A percentile compares a stretch with the other conserved stretches of the same genome.
Conservation (phyloP, 2,329 filamentous ascomycete genomes). For the Xylaria sp. region DNA sequence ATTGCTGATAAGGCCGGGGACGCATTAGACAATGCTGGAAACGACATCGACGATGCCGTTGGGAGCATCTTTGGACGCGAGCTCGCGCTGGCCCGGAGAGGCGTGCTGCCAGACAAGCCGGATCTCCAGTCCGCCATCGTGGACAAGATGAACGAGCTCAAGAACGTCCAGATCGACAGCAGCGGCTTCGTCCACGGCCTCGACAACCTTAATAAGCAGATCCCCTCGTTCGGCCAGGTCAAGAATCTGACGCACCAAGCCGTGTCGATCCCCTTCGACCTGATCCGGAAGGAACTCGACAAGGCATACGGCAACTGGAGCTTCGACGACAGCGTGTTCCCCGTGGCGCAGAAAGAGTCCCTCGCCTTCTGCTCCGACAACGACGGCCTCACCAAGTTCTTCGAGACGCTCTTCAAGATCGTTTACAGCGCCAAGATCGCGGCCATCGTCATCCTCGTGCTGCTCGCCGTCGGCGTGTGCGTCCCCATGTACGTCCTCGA, state of each 20-base stretch:
- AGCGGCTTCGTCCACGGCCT: slow-evolving; percentile 75
- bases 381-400: slow-evolving; percentile 84
- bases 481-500: slow-evolving; percentile 84
- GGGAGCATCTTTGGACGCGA: slow-evolving; percentile 47
- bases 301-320: slow-evolving; percentile 76
- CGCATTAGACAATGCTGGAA: slow-evolving; percentile 40
- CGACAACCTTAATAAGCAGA: slow-evolving; percentile 76
- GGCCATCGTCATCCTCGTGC: slow-evolving; percentile 78
- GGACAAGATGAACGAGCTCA: slow-evolving; percentile 59
- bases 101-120: slow-evolving; percentile 45
- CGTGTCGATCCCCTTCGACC: slow-evolving; percentile 82
- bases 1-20: slow-evolving; percentile 61
- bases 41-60: slow-evolving; percentile 50
- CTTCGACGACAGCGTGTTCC: slow-evolving; percentile 83
- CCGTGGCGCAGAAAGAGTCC: slow-evolving; percentile 82
- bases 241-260: slow-evolving; percentile 82
- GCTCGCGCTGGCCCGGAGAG: slow-evolving; percentile 14
- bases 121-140: slow-evolving; percentile 70
- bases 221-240: slow-evolving; percentile 86
- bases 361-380: slow-evolving; percentile 91
- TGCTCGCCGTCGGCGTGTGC: slow-evolving; percentile 78
- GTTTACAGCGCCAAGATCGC: slow-evolving; percentile 76
- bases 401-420: slow-evolving; percentile 74
- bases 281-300: slow-evolving; percentile 79
- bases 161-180: slow-evolving; percentile 74